These are phyloP conservation scores for Gardenia jasminoides DNA, from an alignment of 257 asterid species.

Conservation along the genomic window DNA sequence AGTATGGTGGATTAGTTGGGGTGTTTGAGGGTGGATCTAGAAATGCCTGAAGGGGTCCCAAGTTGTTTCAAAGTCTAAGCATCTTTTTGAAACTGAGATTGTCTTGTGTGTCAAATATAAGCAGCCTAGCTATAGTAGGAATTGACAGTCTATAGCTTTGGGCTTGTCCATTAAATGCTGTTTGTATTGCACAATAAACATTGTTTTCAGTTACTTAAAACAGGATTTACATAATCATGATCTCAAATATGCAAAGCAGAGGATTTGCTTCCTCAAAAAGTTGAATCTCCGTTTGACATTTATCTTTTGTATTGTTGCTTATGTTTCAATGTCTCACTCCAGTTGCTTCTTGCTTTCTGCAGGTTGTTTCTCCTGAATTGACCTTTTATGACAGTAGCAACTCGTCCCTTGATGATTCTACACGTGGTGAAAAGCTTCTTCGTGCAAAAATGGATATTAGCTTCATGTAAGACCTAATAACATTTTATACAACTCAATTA, in stretches of 20 bases:
- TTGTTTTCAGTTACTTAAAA: neutral
- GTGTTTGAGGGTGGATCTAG: neutral
- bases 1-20: too few species aligned
- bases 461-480: slow-evolving; percentile 67
- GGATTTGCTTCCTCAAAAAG: neutral
- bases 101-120: neutral
- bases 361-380: slow-evolving; percentile 98
- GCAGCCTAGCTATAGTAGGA: neutral
- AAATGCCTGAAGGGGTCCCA: neutral
- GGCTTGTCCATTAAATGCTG: neutral
- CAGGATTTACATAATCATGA: neutral
- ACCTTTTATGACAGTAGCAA: slow-evolving; percentile 90
- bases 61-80: neutral
- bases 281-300: neutral
- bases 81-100: neutral
- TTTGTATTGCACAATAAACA: neutral
- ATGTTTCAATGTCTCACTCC: neutral
- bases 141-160: neutral
- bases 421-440: slow-evolving; percentile 89
- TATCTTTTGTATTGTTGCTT: neutral
- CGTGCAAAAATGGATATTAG: slow-evolving; percentile 96
- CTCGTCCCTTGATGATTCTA: slow-evolving; percentile 80
- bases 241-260: neutral
- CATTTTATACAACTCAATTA: neutral
- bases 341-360: slow-evolving; percentile 17